A percentile compares a stretch with the other conserved stretches of the same genome.
These are phyloP conservation scores for Artemisia tridentata DNA, from an alignment of 129 eudicot genomes.

Conservation along the genomic window DNA sequence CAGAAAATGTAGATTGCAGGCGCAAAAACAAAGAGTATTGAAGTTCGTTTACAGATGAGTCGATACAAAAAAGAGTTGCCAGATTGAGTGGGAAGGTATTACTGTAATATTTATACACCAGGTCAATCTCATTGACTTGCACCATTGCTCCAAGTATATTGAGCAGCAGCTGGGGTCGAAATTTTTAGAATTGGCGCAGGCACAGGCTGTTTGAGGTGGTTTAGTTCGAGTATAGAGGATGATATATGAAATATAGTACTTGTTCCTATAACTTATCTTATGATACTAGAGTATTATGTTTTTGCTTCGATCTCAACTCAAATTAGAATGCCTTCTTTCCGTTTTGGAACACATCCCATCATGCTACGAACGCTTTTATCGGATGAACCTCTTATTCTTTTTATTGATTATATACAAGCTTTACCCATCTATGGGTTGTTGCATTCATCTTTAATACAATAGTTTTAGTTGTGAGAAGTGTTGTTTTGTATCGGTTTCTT, in stretches of 20 bases:
- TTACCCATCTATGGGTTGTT: neutral
- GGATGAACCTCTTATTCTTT: neutral
- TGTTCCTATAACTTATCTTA: neutral
- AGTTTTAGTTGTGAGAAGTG: neutral
- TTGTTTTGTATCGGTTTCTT: neutral
- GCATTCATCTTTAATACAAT: neutral
- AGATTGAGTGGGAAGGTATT: conserved; percentile 17
- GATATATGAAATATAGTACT: neutral
- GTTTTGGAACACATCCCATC: neutral
- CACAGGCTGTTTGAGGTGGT: neutral
- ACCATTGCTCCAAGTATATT: neutral
- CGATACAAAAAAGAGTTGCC: conserved; percentile 5
- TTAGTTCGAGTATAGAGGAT: neutral
- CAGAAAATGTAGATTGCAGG: conserved; percentile 9
- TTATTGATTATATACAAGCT: no score
- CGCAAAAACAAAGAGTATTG: neutral
- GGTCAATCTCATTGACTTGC: conserved; percentile 1
- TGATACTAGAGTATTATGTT: neutral
- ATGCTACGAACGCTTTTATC: neutral
- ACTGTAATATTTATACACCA: neutral
- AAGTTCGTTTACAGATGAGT: neutral
- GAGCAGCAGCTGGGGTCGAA: conserved; percentile 9
- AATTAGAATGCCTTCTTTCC: no score
- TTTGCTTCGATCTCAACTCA: neutral
- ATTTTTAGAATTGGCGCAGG: conserved; percentile 11